Conservation (phyloP, 139 green algal species). For the Haematococcus sp. region DNA sequence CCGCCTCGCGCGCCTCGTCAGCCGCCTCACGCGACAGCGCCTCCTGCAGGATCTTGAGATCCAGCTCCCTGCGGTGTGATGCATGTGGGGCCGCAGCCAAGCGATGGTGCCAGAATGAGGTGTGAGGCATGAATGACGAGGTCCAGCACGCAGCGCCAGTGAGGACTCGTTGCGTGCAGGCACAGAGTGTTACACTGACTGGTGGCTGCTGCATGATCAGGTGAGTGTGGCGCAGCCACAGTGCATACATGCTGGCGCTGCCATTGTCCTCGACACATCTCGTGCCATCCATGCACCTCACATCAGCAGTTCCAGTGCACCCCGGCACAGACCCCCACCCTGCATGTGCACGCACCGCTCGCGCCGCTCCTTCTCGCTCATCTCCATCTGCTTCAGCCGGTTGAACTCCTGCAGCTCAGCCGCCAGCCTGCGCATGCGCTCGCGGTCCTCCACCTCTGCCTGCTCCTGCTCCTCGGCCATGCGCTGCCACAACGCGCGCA, state of each 20-base stretch:
- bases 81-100: not conserved
- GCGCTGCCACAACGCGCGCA: conserved; percentile 26
- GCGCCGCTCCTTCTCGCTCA: conserved; percentile 48
- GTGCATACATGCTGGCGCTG: no score
- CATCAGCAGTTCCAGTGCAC: no score
- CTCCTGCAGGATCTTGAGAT: conserved; percentile 55
- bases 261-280: no score
- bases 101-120: not conserved
- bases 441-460: conserved; percentile 30
- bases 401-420: conserved; percentile 61
- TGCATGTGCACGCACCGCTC: no score
- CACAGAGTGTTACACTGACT: no score
- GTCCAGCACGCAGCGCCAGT: no score
- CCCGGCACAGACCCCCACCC: no score
- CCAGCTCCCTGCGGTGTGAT: conserved; percentile 54
- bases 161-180: no score
- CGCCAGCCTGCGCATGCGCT: conserved; percentile 38
- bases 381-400: conserved; percentile 42
- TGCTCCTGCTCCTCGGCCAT: conserved; percentile 35
- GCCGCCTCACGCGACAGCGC: conserved; percentile 43
- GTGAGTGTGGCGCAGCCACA: no score
- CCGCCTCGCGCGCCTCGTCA: conserved; percentile 43
- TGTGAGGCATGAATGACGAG: no score
- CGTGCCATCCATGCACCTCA: no score
- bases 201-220: no score